phyloP scores from a whole-genome alignment of 805 yeast genomes.

The Priceomyces melissophilus region DNA sequence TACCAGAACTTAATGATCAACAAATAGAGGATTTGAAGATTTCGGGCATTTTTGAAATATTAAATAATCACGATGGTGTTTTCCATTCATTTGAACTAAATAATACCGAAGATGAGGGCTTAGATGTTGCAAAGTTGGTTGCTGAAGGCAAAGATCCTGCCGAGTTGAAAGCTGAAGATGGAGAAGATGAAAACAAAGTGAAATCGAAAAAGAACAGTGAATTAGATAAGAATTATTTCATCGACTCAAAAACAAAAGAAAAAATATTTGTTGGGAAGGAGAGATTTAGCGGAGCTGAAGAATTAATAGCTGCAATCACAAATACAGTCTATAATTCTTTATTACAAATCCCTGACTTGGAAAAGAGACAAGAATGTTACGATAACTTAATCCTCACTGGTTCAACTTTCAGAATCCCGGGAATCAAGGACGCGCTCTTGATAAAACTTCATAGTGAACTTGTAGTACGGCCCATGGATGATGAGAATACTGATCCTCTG shows the following conservation, averaged over 20 bases:
- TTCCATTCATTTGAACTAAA: slow-evolving; percentile 54
- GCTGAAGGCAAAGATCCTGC: slow-evolving; percentile 61
- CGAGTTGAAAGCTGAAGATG: slow-evolving; percentile 49
- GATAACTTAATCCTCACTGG: slow-evolving; percentile 81
- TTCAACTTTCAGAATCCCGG: slow-evolving; percentile 68
- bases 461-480: slow-evolving; percentile 35
- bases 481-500: slow-evolving; percentile 21
- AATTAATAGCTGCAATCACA: slow-evolving; percentile 54
- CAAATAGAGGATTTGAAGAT: slow-evolving; percentile 75
- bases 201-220: slow-evolving; percentile 57
- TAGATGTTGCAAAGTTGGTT: slow-evolving; percentile 88
- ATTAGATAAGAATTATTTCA: slow-evolving; percentile 67
- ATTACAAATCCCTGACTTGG: slow-evolving; percentile 58
- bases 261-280: slow-evolving; percentile 78
- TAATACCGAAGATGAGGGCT: slow-evolving; percentile 62
- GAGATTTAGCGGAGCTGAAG: slow-evolving; percentile 76
- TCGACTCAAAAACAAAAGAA: slow-evolving; percentile 53
- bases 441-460: slow-evolving; percentile 55
- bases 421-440: slow-evolving; percentile 69
- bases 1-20: slow-evolving; percentile 52
- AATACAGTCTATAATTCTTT: slow-evolving; percentile 52
- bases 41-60: slow-evolving; percentile 75
- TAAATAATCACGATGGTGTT: slow-evolving; percentile 64
- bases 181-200: slow-evolving; percentile 28
- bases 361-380: slow-evolving; percentile 77